Evolutionary conservation across 2,329 filamentous ascomycete species (phyloP).

Genomic region (Aspergillus sergii): DNA sequence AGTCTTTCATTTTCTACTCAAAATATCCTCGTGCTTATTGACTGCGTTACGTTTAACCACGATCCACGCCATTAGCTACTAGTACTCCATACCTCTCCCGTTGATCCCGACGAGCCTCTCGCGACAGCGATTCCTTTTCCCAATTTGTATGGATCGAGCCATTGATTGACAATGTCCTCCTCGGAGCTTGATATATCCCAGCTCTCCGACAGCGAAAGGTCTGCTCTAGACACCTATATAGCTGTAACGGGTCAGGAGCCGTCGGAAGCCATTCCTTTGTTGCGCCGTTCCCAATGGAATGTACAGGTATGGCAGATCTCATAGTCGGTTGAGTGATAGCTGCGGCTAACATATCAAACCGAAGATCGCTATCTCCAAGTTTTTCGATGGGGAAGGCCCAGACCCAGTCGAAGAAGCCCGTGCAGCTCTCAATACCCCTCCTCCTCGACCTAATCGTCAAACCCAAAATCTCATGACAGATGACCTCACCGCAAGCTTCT

Average conservation of each 20-base stretch:
- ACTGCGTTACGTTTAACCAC: background rate
- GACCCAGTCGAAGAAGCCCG: constrained; percentile 79
- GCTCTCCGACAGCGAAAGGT: constrained; percentile 77
- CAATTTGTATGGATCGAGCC: constrained; percentile 27
- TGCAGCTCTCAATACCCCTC: constrained; percentile 61
- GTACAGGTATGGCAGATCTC: constrained; percentile 65
- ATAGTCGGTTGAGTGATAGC: background rate
- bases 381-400: constrained; percentile 93
- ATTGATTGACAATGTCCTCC: constrained; percentile 47
- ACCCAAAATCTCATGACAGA: constrained; percentile 69
- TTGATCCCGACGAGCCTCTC: background rate
- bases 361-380: constrained; percentile 92
- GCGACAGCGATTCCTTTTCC: background rate
- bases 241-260: constrained; percentile 83
- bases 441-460: constrained; percentile 64
- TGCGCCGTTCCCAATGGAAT: constrained; percentile 93
- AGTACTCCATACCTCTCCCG: background rate
- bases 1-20: background rate
- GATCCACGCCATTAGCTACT: background rate
- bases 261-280: constrained; percentile 73
- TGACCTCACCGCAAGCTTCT: constrained; percentile 36
- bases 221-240: constrained; percentile 83
- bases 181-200: constrained; percentile 59
- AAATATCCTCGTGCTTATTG: background rate
- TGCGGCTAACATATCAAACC: background rate